Conservation (phyloP, 495 filamentous ascomycete species). For the Aspergillus coremiiformis region DNA sequence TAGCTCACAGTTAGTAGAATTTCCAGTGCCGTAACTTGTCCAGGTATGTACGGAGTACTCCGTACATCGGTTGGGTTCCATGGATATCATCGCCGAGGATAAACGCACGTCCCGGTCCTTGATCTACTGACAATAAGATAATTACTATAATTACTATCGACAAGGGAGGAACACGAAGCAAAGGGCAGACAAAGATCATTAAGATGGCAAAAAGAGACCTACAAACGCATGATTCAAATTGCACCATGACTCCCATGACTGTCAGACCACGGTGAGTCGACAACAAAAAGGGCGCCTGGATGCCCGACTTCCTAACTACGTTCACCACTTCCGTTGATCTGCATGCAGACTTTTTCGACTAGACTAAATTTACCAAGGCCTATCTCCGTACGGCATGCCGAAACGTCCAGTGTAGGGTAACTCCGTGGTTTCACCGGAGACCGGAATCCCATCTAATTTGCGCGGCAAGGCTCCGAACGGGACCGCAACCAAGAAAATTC, state of each 20-base stretch:
- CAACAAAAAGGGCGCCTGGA: not conserved
- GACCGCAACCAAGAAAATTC: not conserved
- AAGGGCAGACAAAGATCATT: not conserved
- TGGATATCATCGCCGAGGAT: not conserved
- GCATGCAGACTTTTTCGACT: not conserved
- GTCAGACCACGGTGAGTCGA: not conserved
- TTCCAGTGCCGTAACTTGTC: not conserved
- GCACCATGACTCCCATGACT: not conserved
- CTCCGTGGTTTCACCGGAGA: conserved; percentile 6
- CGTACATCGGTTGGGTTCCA: not conserved
- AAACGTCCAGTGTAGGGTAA: not conserved
- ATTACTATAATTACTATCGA: not conserved
- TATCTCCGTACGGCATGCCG: not conserved
- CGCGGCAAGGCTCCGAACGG: conserved; percentile 3
- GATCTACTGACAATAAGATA: not conserved
- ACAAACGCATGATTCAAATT: not conserved
- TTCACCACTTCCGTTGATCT: not conserved
- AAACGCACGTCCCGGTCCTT: not conserved
- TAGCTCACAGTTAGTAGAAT: not conserved
- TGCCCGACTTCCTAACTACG: not conserved
- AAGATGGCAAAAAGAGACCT: not conserved
- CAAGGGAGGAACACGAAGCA: not conserved
- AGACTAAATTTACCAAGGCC: not conserved
- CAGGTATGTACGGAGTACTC: too few relatives aligned
- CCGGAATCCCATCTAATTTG: conserved; percentile 4